A percentile compares a stretch with the other conserved stretches of the same genome.
Conservation (phyloP, 2,329 filamentous ascomycete species). For the Juglanconis sp. region DNA sequence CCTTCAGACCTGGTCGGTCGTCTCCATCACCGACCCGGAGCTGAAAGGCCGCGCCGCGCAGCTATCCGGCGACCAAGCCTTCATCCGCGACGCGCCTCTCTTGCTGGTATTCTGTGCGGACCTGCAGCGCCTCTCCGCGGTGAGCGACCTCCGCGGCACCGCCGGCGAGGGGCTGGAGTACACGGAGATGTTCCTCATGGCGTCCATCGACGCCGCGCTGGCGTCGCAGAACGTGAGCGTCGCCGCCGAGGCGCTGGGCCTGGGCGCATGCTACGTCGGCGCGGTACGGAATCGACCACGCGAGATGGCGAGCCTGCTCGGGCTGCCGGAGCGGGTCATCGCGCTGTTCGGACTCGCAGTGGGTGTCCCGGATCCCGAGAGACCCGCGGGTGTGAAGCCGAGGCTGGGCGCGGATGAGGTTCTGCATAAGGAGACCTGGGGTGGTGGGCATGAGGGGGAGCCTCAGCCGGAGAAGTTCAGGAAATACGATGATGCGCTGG, state of each 20-base stretch:
- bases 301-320: constrained; percentile 27
- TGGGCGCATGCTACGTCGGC: constrained; percentile 31
- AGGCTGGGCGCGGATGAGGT: constrained; percentile 19
- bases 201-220: constrained; percentile 29
- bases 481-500: background rate
- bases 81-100: constrained; percentile 29
- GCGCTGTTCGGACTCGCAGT: constrained; percentile 29
- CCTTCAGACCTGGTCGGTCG: constrained; percentile 32
- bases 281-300: constrained; percentile 27
- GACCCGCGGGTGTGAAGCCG: constrained; percentile 26
- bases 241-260: constrained; percentile 29
- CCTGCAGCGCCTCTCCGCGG: constrained; percentile 26
- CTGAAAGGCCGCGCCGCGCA: constrained; percentile 26
- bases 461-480: background rate
- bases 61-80: constrained; percentile 29
- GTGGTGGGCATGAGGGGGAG: background rate
- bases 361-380: constrained; percentile 23
- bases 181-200: constrained; percentile 32
- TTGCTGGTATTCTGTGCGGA: constrained; percentile 33
- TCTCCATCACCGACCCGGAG: constrained; percentile 26
- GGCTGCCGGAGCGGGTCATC: constrained; percentile 27
- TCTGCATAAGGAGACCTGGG: constrained; percentile 1
- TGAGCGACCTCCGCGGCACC: constrained; percentile 22
- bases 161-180: constrained; percentile 26
- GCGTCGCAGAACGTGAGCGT: constrained; percentile 29